A percentile compares a stretch with the other conserved stretches of the same genome.
phyloP scores from a whole-genome alignment of 2,329 filamentous ascomycete species.

The Amauroascus verrucosus region DNA sequence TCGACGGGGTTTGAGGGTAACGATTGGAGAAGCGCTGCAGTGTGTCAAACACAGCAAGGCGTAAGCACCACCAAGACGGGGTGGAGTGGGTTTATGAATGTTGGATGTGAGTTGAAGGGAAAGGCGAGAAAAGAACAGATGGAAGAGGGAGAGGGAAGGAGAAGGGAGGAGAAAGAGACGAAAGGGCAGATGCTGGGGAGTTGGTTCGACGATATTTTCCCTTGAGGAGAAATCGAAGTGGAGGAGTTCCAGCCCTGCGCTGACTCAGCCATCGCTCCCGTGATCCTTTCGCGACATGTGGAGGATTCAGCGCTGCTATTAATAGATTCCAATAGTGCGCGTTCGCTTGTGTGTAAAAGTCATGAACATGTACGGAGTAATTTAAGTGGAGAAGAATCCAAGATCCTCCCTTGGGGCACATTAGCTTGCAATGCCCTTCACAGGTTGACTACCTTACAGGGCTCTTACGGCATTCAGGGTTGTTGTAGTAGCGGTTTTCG shows the following conservation, averaged over 20 bases:
- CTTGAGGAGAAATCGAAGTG: no score
- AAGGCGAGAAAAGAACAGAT: conserved; percentile 17
- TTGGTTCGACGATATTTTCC: conserved; percentile 7
- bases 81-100: no score
- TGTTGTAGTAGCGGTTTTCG: no score
- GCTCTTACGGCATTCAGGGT: no score
- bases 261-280: conserved; percentile 7
- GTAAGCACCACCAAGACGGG: conserved; percentile 10
- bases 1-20: conserved; percentile 6
- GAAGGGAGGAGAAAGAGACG: conserved; percentile 18
- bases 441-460: no score
- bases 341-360: no score
- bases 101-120: conserved; percentile 12
- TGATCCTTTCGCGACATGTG: neutral
- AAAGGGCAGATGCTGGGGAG: conserved; percentile 2
- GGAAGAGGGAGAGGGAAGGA: conserved; percentile 14
- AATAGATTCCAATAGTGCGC: conserved; percentile 9
- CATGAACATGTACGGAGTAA: no score
- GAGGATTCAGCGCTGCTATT: neutral
- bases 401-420: no score
- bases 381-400: no score
- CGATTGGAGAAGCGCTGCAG: conserved; percentile 25
- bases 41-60: conserved; percentile 39
- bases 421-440: no score
- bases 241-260: conserved; percentile 9